A percentile compares a stretch with the other conserved stretches of the same genome.
Evolutionary conservation across 352 stramenopile genomes (phyloP).

Genomic region (Blastocystis sp.): DNA sequence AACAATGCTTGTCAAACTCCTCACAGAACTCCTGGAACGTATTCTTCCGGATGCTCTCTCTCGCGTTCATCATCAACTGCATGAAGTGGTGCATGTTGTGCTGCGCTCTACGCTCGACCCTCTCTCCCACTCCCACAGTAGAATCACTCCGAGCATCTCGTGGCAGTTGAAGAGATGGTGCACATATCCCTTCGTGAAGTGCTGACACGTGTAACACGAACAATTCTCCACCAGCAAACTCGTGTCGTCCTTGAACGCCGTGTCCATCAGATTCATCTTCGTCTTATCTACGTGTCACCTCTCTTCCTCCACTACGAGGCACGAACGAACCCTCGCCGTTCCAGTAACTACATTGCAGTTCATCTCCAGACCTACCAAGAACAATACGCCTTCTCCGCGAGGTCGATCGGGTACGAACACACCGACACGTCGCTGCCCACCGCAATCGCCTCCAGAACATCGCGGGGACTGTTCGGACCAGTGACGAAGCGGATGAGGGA

Average conservation of each 20-base stretch:
- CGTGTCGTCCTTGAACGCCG: conserved; percentile 27
- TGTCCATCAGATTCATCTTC: conserved; percentile 48
- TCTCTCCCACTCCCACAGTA: neutral
- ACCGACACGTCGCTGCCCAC: conserved; percentile 17
- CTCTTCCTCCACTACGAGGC: neutral
- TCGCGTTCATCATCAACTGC: neutral
- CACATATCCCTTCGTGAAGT: conserved; percentile 53
- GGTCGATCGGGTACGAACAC: conserved; percentile 31
- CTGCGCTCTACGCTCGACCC: neutral
- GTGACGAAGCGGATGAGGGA: conserved; percentile 38
- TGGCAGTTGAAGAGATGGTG: conserved; percentile 55
- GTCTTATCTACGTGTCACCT: neutral
- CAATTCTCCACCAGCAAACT: conserved; percentile 12
- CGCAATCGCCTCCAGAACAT: conserved; percentile 37
- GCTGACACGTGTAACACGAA: conserved; percentile 36
- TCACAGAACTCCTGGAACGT: neutral
- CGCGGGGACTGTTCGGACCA: conserved; percentile 7
- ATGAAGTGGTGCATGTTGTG: conserved; percentile 55
- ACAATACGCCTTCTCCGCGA: conserved; percentile 30
- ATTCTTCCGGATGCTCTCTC: neutral
- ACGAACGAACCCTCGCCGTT: neutral
- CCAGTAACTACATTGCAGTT: conserved; percentile 18
- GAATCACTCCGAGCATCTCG: conserved; percentile 43
- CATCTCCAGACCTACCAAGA: neutral
- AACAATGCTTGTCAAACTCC: neutral